Conservation (phyloP, 169 alveolate species). For the Plasmodium cynomolgi region DNA sequence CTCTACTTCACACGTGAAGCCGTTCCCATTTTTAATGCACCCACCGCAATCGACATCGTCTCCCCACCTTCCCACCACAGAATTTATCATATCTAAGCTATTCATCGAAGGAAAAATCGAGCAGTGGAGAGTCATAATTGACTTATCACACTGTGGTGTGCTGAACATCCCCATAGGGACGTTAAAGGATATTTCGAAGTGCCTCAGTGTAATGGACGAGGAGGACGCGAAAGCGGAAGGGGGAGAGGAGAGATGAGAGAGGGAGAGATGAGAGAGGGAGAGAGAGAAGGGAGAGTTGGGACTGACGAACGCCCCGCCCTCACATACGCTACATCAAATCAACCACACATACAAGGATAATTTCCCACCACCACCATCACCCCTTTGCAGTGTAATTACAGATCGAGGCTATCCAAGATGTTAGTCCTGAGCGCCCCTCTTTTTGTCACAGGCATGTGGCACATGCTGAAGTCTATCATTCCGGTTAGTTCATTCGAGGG, state of each 20-base stretch:
- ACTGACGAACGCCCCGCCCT: neutral
- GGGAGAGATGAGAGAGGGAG: too few relatives aligned
- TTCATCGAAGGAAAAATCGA: constrained; percentile 82
- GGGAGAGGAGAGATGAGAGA: neutral
- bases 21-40: neutral
- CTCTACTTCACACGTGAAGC: neutral
- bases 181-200: constrained; percentile 79
- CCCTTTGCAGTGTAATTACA: constrained; percentile 32
- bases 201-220: constrained; percentile 74
- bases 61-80: constrained; percentile 42
- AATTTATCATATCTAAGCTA: constrained; percentile 75
- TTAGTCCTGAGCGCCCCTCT: constrained; percentile 50
- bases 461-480: constrained; percentile 47
- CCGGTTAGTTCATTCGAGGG: constrained; percentile 6
- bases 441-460: constrained; percentile 62
- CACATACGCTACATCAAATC: neutral
- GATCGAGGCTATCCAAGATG: constrained; percentile 57
- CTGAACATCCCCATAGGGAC: constrained; percentile 78
- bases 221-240: neutral
- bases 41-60: neutral
- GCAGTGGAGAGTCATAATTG: constrained; percentile 84
- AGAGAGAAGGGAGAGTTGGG: neutral
- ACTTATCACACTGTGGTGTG: constrained; percentile 79
- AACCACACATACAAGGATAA: neutral
- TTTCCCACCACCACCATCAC: neutral